Base-by-base conservation (phyloP, 306 rosid genomes). In the Lagenaria siceraria region DNA sequence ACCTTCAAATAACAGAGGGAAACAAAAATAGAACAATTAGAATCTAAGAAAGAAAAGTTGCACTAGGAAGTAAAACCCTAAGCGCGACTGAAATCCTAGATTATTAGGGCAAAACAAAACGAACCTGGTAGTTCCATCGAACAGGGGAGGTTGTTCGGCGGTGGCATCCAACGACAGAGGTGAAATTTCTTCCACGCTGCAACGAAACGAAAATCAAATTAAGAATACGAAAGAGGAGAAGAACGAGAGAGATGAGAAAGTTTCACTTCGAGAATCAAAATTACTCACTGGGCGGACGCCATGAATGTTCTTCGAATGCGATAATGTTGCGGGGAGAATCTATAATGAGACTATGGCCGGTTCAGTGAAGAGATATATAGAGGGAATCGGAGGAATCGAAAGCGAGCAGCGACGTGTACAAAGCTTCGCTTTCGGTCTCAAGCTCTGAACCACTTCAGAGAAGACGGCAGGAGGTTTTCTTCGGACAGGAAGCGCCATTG, bases 81-180 rank as follows among this genome's bases (percentile, higher is more conserved):
- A 3, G 4, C 6, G 36, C 36, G 36, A 33, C 5, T 33, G 36
- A 33, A 33, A 33, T 33, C 46, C 48, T 10, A 46, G 61, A 51
- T 15, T 11, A 35, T 49, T 8, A n/a, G 10, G 14, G 43, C 10
- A n/a, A 53, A 1, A 5, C 14, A 11, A 31, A 22, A 1, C 18
- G 31, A 80, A 92, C 96, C 98, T 89, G 74, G 91, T 88, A 35
- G 98, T 89, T 83, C 97, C 98, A 64, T 93, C 96, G 49, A 93
- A 93, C 40, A 93, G 75, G 70, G 96, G 82, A 52, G 96, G 98
- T 53, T 81, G 96, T 10, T 78, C 80, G 52, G 98, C 82, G n/a
- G 84, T 77, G 82, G 92, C 84, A 68, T 86, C 87, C 79, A 93
- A 56, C 0, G 86, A 18, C 0, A 92, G 81, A 40, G 96, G 90